phyloP scores from a whole-genome alignment of 768 basidiomycete genomes.

The Pleurotus citrinopileatus region DNA sequence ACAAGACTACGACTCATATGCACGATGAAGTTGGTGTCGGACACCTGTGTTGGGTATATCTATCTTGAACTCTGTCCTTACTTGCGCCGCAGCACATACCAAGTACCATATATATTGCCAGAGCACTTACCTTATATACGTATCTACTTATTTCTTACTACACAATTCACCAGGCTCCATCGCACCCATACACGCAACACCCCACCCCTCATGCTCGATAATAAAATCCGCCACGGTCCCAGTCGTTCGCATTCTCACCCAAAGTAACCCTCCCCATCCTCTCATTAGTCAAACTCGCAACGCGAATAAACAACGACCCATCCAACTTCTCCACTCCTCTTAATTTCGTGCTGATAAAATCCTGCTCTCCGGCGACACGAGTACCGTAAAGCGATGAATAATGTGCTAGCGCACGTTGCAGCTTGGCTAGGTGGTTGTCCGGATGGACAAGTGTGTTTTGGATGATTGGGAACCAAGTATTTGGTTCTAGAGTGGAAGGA shows the following conservation, averaged over 20 bases:
- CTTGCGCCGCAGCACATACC: too few relatives aligned
- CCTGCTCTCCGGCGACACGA: slow-evolving; percentile 20
- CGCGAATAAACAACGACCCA: slow-evolving; percentile 61
- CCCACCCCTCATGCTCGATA: neutral
- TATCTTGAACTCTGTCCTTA: too few relatives aligned
- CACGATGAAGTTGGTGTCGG: too few relatives aligned
- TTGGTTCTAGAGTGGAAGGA: slow-evolving; percentile 24
- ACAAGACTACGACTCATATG: too few relatives aligned
- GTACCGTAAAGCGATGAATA: slow-evolving; percentile 40
- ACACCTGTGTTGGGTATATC: too few relatives aligned
- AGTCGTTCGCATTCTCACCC: slow-evolving; percentile 23
- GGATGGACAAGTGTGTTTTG: slow-evolving; percentile 34
- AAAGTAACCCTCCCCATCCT: slow-evolving; percentile 37
- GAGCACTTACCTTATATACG: too few relatives aligned
- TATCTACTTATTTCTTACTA: too few relatives aligned
- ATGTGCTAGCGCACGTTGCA: slow-evolving; percentile 51
- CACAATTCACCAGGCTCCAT: too few relatives aligned
- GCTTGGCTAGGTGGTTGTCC: slow-evolving; percentile 40
- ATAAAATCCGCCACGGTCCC: slow-evolving; percentile 13
- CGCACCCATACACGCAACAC: too few relatives aligned
- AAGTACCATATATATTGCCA: too few relatives aligned
- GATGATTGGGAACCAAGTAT: slow-evolving; percentile 38
- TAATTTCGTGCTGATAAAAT: slow-evolving; percentile 30
- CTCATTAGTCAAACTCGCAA: slow-evolving; percentile 49
- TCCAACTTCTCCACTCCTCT: slow-evolving; percentile 53